These are phyloP conservation scores for Eucalyptus erythrocorys DNA, from an alignment of 345 rosid species.

Conservation along the genomic window DNA sequence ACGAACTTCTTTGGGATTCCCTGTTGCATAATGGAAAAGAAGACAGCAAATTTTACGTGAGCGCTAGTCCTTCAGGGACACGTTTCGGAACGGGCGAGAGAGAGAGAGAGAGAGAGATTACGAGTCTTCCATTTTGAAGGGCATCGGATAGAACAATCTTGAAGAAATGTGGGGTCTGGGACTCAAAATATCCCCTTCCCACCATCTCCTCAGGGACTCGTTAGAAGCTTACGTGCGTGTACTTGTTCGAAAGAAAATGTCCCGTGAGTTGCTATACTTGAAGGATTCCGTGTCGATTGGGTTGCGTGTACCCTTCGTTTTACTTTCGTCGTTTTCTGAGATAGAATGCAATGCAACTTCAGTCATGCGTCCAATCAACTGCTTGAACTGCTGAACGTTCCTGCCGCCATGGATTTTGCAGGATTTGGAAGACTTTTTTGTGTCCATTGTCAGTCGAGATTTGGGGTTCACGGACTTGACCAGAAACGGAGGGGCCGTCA, in stretches of 20 bases:
- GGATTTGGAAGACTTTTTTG: background rate
- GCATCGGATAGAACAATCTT: background rate
- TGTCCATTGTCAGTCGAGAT: background rate
- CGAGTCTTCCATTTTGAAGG: background rate
- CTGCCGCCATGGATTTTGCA: background rate
- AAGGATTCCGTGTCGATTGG: background rate
- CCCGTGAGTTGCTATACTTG: background rate
- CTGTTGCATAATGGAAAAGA: background rate
- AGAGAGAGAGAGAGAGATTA: background rate
- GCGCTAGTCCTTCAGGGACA: background rate
- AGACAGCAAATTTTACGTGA: background rate
- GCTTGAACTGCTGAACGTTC: background rate
- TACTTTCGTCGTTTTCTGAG: background rate
- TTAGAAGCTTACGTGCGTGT: background rate
- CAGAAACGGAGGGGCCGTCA: background rate
- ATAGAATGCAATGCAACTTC: background rate
- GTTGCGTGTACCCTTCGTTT: background rate
- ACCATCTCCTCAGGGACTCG: background rate
- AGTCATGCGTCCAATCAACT: background rate
- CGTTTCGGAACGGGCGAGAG: background rate
- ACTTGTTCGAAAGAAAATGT: background rate
- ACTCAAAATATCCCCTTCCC: background rate
- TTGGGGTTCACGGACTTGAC: background rate
- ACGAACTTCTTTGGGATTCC: conserved; percentile 4
- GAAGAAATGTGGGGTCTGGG: background rate